A percentile compares a stretch with the other conserved stretches of the same genome.
These are phyloP conservation scores for Diaporthe aspalathi DNA, from an alignment of 2,329 filamentous ascomycete genomes.

Conservation along the genomic window DNA sequence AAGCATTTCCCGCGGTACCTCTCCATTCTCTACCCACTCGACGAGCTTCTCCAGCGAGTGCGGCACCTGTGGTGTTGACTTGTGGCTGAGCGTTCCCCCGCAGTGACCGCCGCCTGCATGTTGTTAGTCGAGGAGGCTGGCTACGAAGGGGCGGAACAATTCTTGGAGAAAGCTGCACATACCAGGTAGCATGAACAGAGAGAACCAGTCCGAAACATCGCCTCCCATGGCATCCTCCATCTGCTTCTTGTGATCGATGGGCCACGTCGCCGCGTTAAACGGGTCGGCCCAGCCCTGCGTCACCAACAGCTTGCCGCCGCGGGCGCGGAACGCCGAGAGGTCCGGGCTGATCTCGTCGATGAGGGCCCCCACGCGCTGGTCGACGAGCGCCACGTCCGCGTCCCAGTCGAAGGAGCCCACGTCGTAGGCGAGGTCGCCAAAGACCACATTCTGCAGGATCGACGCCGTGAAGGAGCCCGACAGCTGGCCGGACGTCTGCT, in stretches of 20 bases:
- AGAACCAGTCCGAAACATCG: constrained; percentile 8
- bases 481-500: constrained; percentile 7
- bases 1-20: constrained; percentile 8
- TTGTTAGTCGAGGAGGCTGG: background rate
- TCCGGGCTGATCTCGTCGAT: constrained; percentile 32
- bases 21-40: constrained; percentile 6
- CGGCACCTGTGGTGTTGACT: constrained; percentile 6
- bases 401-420: constrained; percentile 11
- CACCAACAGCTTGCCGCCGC: constrained; percentile 23
- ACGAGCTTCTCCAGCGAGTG: constrained; percentile 22
- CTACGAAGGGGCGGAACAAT: too few species aligned
- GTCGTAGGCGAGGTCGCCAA: background rate
- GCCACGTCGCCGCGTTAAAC: constrained; percentile 24
- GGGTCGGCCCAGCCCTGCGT: constrained; percentile 29
- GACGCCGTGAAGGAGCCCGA: constrained; percentile 19
- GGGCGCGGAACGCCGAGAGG: constrained; percentile 22
- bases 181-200: constrained; percentile 17
- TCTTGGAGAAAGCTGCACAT: background rate
- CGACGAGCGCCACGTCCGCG: background rate
- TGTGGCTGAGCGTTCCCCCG: background rate
- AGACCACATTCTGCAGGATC: constrained; percentile 8
- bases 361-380: constrained; percentile 5
- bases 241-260: constrained; percentile 13
- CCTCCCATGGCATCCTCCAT: constrained; percentile 14
- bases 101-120: constrained; percentile 6